Percentiles rank a stretch among this genome's conserved stretches.
Evolutionary conservation across 768 basidiomycete species (phyloP).

Genomic region (Podaxis mareebaensis): DNA sequence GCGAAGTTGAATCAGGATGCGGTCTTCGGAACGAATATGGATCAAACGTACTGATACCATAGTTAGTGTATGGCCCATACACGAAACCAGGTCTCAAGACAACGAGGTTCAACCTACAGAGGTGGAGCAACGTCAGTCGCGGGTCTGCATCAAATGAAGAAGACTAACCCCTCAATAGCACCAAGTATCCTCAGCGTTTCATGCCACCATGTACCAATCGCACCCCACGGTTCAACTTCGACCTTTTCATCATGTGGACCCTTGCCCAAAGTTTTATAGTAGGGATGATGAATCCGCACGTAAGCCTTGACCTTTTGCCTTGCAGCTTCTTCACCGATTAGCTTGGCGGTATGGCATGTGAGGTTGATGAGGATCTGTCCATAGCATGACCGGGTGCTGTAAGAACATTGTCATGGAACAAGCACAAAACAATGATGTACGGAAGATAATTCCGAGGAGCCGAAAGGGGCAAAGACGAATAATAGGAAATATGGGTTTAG

Average conservation of each 20-base stretch:
- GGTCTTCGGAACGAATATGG: conserved; percentile 9
- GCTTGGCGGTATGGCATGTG: conserved; percentile 67
- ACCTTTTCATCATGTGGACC: conserved; percentile 69
- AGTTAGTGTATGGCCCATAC: conserved; percentile 81
- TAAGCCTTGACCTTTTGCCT: conserved; percentile 77
- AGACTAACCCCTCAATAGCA: conserved; percentile 65
- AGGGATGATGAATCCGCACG: conserved; percentile 74
- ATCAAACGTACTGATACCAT: conserved; percentile 58
- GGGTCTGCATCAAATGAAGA: conserved; percentile 8
- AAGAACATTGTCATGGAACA: background rate
- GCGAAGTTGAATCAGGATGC: conserved; percentile 10
- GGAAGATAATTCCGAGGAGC: conserved; percentile 1
- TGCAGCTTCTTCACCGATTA: conserved; percentile 78
- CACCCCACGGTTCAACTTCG: conserved; percentile 67
- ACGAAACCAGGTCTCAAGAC: conserved; percentile 73
- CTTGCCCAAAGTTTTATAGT: conserved; percentile 75
- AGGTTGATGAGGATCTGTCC: conserved; percentile 74
- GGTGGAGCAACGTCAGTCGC: conserved; percentile 17
- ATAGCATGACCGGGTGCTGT: conserved; percentile 2
- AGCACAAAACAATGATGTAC: background rate
- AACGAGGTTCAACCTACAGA: conserved; percentile 72
- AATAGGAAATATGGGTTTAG: background rate
- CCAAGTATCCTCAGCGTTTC: conserved; percentile 77
- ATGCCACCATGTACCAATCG: conserved; percentile 86
- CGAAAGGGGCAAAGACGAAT: background rate